phyloP scores from a whole-genome alignment of 305 asterid species.

The Rubia peregrina region DNA sequence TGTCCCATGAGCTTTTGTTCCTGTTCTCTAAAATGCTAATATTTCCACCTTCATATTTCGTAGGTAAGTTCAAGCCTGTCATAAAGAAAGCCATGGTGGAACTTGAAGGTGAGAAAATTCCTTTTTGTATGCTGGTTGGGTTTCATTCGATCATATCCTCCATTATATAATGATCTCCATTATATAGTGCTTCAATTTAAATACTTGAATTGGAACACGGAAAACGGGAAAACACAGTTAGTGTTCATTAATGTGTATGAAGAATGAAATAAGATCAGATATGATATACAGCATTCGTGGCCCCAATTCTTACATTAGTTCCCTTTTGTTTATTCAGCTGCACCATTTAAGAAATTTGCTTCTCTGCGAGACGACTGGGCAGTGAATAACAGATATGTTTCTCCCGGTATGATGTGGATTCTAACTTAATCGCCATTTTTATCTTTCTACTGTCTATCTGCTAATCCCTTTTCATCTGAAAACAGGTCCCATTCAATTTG shows the following conservation, averaged over 20 bases:
- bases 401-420: constrained; percentile 49
- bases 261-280: not conserved
- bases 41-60: not conserved
- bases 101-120: constrained; percentile 59
- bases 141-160: not conserved
- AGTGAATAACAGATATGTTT: constrained; percentile 69
- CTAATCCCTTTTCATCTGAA: not conserved
- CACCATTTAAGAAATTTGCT: constrained; percentile 81
- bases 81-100: constrained; percentile 99
- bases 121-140: not conserved
- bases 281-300: not conserved
- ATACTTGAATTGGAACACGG: not conserved
- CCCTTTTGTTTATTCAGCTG: constrained; percentile 34
- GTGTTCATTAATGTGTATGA: not conserved
- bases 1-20: not conserved
- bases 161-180: no score
- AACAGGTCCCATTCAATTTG: constrained; percentile 87
- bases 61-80: constrained; percentile 97
- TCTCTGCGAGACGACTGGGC: constrained; percentile 93
- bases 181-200: not conserved
- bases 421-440: not conserved
- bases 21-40: not conserved
- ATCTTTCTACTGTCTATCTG: not conserved
- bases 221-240: no score
- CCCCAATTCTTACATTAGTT: not conserved